Conservation (phyloP, 2,329 filamentous ascomycete species). For the Aureobasidium sp. region DNA sequence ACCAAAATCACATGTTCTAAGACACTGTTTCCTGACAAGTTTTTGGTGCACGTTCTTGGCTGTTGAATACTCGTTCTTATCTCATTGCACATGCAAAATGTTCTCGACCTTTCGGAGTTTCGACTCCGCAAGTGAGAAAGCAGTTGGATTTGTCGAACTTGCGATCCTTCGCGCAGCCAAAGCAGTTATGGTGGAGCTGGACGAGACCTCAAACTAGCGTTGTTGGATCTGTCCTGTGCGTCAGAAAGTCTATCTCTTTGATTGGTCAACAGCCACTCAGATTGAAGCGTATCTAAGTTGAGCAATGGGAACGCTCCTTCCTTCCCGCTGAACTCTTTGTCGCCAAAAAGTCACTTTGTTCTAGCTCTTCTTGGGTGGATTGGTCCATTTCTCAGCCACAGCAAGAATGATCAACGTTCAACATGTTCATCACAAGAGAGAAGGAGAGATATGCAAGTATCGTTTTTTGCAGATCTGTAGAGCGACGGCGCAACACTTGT, state of each 20-base stretch:
- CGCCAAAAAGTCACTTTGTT: not conserved
- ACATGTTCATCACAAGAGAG: not conserved
- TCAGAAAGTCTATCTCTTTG: not conserved
- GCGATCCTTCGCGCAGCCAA: too few relatives aligned
- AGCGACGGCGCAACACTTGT: too few relatives aligned
- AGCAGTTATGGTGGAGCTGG: not conserved
- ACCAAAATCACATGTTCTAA: too few relatives aligned
- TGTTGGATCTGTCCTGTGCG: not conserved
- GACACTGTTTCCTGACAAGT: too few relatives aligned
- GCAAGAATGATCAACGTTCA: not conserved
- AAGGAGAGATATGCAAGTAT: too few relatives aligned
- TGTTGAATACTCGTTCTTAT: too few relatives aligned
- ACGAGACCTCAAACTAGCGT: not conserved
- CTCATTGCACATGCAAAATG: too few relatives aligned
- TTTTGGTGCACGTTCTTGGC: too few relatives aligned
- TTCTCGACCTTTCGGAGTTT: too few relatives aligned
- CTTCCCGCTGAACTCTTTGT: not conserved
- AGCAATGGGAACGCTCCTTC: not conserved
- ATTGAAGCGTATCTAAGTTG: not conserved
- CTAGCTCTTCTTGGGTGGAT: not conserved
- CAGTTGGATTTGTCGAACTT: too few relatives aligned
- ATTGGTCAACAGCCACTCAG: not conserved
- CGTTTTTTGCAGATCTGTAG: too few relatives aligned
- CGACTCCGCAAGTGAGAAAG: too few relatives aligned
- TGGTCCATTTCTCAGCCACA: not conserved